A percentile compares a stretch with the other conserved stretches of the same genome.
These are phyloP conservation scores for Colletotrichum tofieldiae DNA, from an alignment of 2,329 filamentous ascomycete genomes.

Conservation along the genomic window DNA sequence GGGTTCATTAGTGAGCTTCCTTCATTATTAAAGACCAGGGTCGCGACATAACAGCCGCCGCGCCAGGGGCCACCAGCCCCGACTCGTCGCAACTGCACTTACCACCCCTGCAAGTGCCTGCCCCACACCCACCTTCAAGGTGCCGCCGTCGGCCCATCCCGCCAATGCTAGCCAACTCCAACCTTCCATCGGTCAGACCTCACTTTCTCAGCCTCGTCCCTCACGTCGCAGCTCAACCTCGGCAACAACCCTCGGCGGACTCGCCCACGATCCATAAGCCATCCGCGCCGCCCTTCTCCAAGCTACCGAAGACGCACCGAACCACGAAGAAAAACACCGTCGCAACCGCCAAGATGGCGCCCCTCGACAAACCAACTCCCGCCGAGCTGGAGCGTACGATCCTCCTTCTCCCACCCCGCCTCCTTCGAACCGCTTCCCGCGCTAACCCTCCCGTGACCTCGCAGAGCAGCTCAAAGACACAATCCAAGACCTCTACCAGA, in stretches of 20 bases:
- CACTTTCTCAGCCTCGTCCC: constrained; percentile 27
- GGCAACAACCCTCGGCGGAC: not conserved
- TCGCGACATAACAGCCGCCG: constrained; percentile 5
- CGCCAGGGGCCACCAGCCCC: constrained; percentile 3
- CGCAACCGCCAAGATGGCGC: constrained; percentile 55
- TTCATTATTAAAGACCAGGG: constrained; percentile 13
- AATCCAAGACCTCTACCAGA: constrained; percentile 75
- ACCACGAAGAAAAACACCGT: constrained; percentile 11
- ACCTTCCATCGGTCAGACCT: constrained; percentile 9
- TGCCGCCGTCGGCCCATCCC: constrained; percentile 34
- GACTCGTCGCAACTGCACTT: constrained; percentile 10
- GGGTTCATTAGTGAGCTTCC: constrained; percentile 3
- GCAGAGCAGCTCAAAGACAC: constrained; percentile 73
- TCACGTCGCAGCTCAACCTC: not conserved
- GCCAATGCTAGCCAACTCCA: constrained; percentile 18
- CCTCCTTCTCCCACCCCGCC: too few relatives aligned
- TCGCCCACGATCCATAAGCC: too few relatives aligned
- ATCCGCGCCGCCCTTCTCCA: not conserved
- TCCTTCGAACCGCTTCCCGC: not conserved
- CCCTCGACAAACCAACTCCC: constrained; percentile 57
- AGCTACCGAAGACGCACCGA: not conserved
- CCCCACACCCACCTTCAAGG: constrained; percentile 33
- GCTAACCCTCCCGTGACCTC: not conserved
- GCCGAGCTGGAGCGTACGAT: constrained; percentile 57
- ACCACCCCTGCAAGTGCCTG: constrained; percentile 6